Base-by-base conservation (phyloP, 2,329 filamentous ascomycete species). In the Pseudofabraea citricarpa region DNA sequence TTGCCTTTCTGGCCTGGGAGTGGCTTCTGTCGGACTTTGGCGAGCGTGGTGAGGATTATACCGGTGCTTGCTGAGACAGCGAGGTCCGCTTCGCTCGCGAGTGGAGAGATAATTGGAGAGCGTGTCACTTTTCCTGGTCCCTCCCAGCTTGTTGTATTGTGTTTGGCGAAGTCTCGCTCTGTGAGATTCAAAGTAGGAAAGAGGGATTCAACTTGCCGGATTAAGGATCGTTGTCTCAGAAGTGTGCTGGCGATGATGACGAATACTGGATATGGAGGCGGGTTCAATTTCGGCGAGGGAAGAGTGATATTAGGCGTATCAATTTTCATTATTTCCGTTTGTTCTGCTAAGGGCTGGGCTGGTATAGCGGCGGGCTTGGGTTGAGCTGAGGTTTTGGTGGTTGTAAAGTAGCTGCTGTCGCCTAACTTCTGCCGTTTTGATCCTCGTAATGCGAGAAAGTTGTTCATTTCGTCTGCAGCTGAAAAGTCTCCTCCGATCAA, bases 21-120 rank as follows among this genome's bases (percentile, higher is more conserved):
- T 3, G 83, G 71, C 37, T 73, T 77, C 56, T 95, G 90, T 33
- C 82, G 84, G 20, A 85, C 72, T 51, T 83, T 80, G 48, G 90
- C 78, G 5, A 90, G 66, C 0, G 78, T 86, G 1, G 87, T 87
- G 16, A 86, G 57, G 1, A 95, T 62, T 3, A 95, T 66, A 0
- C 86, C 89, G 0, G 76, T 79, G 0, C 69, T 71, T 0, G 87
- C 80, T 0, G 87, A 87, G 5, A 90, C 55, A 1, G 85, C 75
- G 3, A 95, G 63, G 54, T 95, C 90, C 3, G 87, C 83, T 59
- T 89, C 85, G 5, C 69, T 64, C 1, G 65, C 64, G 1, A 75
- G 60, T 0, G 64, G 50, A 0, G 68, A 71, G 4, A 55, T 46
- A 3, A 64, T 45, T n/a, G 63, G 60, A 6, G 64, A 65, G n/a